phyloP scores from a whole-genome alignment of 495 filamentous ascomycete species.

The Copromyces sp. region DNA sequence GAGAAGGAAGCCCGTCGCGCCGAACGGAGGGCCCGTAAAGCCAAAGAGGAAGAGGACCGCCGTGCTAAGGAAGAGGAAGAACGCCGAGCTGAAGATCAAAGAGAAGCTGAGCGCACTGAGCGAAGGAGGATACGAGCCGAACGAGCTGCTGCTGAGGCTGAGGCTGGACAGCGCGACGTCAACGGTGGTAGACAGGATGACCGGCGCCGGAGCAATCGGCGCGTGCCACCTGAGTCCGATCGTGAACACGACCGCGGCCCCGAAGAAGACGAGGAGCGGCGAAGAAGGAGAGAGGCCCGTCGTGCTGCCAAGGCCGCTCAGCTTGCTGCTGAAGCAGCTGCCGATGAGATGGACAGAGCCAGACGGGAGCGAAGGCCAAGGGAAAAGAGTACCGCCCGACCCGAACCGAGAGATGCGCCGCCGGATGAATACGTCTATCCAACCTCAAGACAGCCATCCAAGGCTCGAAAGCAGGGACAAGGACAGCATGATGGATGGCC shows the following conservation, averaged over 20 bases:
- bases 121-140: conserved; percentile 33
- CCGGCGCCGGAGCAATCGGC: conserved; percentile 14
- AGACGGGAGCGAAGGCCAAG: conserved; percentile 6
- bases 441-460: conserved; percentile 10
- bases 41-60: conserved; percentile 33
- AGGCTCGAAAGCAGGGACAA: conserved; percentile 27
- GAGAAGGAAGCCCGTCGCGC: conserved; percentile 43
- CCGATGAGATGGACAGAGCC: background rate
- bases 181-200: conserved; percentile 10
- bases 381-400: conserved; percentile 12
- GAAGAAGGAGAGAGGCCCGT: conserved; percentile 38
- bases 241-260: background rate
- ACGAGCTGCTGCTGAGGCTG: conserved; percentile 31
- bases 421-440: conserved; percentile 36
- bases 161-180: conserved; percentile 36
- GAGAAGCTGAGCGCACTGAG: conserved; percentile 34
- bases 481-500: conserved; percentile 36
- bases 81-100: conserved; percentile 28
- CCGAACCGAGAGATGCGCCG: conserved; percentile 22
- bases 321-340: background rate
- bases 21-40: conserved; percentile 37
- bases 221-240: conserved; percentile 5
- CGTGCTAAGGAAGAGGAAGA: conserved; percentile 31
- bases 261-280: conserved; percentile 39
- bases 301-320: conserved; percentile 25